phyloP scores from a whole-genome alignment of 176 grass and related monocot species.

The Guadua angustifolia region DNA sequence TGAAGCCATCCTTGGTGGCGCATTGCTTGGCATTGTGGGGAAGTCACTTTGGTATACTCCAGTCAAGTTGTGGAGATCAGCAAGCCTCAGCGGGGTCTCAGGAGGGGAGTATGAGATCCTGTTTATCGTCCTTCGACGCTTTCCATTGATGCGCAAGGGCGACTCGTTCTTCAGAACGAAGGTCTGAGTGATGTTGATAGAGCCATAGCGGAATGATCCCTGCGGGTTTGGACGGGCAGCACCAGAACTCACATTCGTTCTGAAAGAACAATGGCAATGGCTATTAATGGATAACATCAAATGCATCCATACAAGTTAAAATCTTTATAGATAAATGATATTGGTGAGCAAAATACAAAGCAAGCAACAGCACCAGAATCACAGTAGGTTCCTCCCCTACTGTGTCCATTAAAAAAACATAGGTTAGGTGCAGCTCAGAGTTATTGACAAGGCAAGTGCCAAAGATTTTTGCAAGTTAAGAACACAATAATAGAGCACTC shows the following conservation, averaged over 20 bases:
- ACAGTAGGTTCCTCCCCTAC: neutral
- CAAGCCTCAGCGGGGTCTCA: conserved; percentile 81
- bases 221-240: conserved; percentile 89
- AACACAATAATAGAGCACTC: neutral
- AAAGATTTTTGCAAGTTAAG: neutral
- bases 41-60: conserved; percentile 79
- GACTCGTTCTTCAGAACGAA: conserved; percentile 65
- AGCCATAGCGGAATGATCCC: conserved; percentile 84
- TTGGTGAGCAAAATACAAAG: neutral
- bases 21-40: conserved; percentile 56
- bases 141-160: conserved; percentile 57
- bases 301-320: neutral
- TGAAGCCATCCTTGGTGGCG: conserved; percentile 54
- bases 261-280: conserved; percentile 46
- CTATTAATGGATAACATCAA: conserved; percentile 20
- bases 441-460: neutral
- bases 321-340: neutral
- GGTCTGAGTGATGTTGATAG: conserved; percentile 76
- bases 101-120: conserved; percentile 74
- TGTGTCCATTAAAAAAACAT: too few species aligned
- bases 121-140: conserved; percentile 65
- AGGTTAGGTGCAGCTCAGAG: neutral
- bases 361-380: neutral
- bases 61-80: conserved; percentile 60
- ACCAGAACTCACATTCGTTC: conserved; percentile 76